These are phyloP conservation scores for Talaromyces atroroseus DNA, from an alignment of 2,329 filamentous ascomycete genomes.

Conservation along the genomic window DNA sequence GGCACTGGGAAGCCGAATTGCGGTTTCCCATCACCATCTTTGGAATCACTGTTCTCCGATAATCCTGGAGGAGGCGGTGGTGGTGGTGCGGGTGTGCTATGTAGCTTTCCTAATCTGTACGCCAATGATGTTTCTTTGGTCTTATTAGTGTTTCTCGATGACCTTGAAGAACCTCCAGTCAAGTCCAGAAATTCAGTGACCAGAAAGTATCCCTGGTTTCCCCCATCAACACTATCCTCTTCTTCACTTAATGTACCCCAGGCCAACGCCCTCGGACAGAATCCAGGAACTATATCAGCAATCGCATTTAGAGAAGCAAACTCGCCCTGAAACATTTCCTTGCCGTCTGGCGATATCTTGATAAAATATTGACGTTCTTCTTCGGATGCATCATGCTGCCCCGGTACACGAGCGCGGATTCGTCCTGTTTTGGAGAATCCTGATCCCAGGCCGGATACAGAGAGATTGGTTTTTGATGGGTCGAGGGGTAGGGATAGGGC, in stretches of 20 bases:
- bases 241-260: slow-evolving; percentile 55
- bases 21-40: slow-evolving; percentile 28
- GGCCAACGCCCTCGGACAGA: slow-evolving; percentile 71
- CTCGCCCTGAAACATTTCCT: slow-evolving; percentile 58
- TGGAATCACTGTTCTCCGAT: background rate
- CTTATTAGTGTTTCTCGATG: slow-evolving; percentile 28
- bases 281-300: slow-evolving; percentile 61
- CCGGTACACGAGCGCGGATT: slow-evolving; percentile 30
- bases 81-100: slow-evolving; percentile 65
- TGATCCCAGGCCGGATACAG: slow-evolving; percentile 34
- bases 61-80: slow-evolving; percentile 10
- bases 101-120: slow-evolving; percentile 69
- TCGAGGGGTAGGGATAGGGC: slow-evolving; percentile 33
- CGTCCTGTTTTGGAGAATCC: slow-evolving; percentile 42
- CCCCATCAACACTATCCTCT: slow-evolving; percentile 12
- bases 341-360: slow-evolving; percentile 32
- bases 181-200: slow-evolving; percentile 79
- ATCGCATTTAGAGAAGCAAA: slow-evolving; percentile 80
- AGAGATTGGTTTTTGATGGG: slow-evolving; percentile 30
- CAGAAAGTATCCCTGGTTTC: slow-evolving; percentile 41
- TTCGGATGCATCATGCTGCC: slow-evolving; percentile 11
- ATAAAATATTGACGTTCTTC: slow-evolving; percentile 35
- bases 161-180: slow-evolving; percentile 35
- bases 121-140: slow-evolving; percentile 55
- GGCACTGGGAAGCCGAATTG: slow-evolving; percentile 78